Conservation (phyloP, 2,329 filamentous ascomycete genomes). For the Kalmusia sp. region DNA sequence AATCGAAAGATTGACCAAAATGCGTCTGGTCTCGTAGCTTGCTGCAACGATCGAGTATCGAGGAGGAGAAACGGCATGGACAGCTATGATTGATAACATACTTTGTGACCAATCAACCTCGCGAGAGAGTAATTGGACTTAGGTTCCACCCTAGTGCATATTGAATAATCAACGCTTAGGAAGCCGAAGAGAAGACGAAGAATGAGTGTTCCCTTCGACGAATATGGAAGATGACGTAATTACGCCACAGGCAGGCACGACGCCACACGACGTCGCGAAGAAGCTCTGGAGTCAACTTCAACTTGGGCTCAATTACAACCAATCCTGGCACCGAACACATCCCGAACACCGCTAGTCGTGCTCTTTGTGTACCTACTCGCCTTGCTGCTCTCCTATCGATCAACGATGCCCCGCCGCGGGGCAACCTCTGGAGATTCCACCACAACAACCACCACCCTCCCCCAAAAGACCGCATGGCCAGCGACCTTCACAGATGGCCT, state of each 20-base stretch:
- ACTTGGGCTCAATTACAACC: neutral
- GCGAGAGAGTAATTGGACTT: too few relatives aligned
- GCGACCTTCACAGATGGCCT: slow-evolving; percentile 69
- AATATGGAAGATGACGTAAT: slow-evolving; percentile 4
- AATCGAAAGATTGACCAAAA: too few relatives aligned
- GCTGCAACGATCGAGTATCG: too few relatives aligned
- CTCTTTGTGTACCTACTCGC: neutral
- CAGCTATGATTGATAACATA: too few relatives aligned
- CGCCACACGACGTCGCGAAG: neutral
- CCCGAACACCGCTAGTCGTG: neutral
- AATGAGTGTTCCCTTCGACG: too few relatives aligned
- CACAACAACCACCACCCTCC: slow-evolving; percentile 43
- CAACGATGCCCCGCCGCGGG: slow-evolving; percentile 40
- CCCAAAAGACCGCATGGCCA: slow-evolving; percentile 50
- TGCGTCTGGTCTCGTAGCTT: too few relatives aligned
- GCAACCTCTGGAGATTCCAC: slow-evolving; percentile 30
- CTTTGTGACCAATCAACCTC: too few relatives aligned
- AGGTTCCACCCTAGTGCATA: too few relatives aligned
- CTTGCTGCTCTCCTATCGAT: neutral
- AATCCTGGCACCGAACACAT: neutral
- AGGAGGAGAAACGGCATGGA: too few relatives aligned
- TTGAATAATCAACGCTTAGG: too few relatives aligned
- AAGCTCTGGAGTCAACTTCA: neutral
- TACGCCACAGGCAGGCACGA: neutral
- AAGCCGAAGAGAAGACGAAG: too few relatives aligned